Conservation (phyloP, 768 basidiomycete species). For the Lactifluus volemus region DNA sequence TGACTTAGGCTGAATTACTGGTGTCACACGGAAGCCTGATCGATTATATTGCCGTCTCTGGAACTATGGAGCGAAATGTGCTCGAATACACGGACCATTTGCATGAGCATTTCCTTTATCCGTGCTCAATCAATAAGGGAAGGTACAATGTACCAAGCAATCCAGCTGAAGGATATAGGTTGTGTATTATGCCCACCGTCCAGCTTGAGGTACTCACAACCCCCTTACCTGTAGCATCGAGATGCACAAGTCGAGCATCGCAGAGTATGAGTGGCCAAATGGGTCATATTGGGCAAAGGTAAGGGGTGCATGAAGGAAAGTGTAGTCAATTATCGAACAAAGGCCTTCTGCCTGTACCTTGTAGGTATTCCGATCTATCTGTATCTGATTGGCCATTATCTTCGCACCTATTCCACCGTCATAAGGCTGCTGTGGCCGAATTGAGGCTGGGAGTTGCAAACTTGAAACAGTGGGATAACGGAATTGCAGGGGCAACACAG, state of each 20-base stretch:
- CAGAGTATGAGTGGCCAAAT: constrained; percentile 77
- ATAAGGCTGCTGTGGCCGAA: too few species aligned
- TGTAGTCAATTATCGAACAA: not conserved
- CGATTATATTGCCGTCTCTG: constrained; percentile 89
- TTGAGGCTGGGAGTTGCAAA: too few species aligned
- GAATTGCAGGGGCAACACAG: too few species aligned
- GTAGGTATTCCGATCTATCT: not conserved
- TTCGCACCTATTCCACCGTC: too few species aligned
- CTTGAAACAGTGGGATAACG: too few species aligned
- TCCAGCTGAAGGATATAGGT: constrained; percentile 75
- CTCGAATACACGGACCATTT: constrained; percentile 87
- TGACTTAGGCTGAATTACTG: not conserved
- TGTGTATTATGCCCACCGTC: constrained; percentile 11
- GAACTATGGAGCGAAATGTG: constrained; percentile 89
- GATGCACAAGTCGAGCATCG: constrained; percentile 75
- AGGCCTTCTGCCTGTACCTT: not conserved
- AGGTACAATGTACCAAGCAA: constrained; percentile 81
- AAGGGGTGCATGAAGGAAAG: not conserved
- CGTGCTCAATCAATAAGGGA: constrained; percentile 84
- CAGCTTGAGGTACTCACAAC: not conserved
- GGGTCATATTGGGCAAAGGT: constrained; percentile 68
- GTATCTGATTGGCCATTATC: not conserved
- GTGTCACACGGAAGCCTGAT: constrained; percentile 51
- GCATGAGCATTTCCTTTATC: constrained; percentile 88
- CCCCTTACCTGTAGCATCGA: constrained; percentile 55